phyloP scores from a whole-genome alignment of 345 rosid genomes.

The Raphanus sativus region DNA sequence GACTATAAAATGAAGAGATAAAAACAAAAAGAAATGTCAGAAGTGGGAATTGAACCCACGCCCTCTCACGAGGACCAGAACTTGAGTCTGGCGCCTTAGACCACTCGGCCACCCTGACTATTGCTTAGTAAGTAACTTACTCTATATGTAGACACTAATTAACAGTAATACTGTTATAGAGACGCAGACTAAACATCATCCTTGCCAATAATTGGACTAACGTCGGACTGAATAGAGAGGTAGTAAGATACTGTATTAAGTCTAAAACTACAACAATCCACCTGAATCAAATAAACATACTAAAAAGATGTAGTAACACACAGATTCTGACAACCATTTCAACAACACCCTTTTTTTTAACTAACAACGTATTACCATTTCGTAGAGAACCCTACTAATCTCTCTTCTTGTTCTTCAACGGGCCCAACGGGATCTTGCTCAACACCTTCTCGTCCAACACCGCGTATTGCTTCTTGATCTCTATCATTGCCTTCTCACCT shows the following conservation, averaged over 20 bases:
- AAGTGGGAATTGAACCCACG: slow-evolving; percentile 50
- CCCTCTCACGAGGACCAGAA: slow-evolving; percentile 61
- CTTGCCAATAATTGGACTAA: background rate
- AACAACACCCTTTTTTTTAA: slow-evolving; percentile 25
- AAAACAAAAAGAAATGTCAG: slow-evolving; percentile 19
- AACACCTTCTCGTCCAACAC: slow-evolving; percentile 72
- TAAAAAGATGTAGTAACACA: slow-evolving; percentile 21
- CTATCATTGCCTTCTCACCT: slow-evolving; percentile 68
- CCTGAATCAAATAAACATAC: slow-evolving; percentile 8
- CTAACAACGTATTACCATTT: background rate
- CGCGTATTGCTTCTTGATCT: slow-evolving; percentile 80
- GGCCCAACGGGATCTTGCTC: slow-evolving; percentile 72
- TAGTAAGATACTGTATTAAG: background rate
- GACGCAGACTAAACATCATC: background rate
- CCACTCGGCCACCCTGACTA: slow-evolving; percentile 97
- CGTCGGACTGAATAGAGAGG: background rate
- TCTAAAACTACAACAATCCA: background rate
- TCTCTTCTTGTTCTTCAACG: slow-evolving; percentile 69
- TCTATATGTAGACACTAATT: background rate
- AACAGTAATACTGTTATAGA: background rate
- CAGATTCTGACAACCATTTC: slow-evolving; percentile 22
- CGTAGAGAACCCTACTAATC: slow-evolving; percentile 38
- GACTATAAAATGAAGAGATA: background rate
- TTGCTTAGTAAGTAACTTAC: background rate
- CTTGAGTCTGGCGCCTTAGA: slow-evolving; percentile 99